Conservation (phyloP, 2,329 filamentous ascomycete species). For the Dothiorella sarmentorum region DNA sequence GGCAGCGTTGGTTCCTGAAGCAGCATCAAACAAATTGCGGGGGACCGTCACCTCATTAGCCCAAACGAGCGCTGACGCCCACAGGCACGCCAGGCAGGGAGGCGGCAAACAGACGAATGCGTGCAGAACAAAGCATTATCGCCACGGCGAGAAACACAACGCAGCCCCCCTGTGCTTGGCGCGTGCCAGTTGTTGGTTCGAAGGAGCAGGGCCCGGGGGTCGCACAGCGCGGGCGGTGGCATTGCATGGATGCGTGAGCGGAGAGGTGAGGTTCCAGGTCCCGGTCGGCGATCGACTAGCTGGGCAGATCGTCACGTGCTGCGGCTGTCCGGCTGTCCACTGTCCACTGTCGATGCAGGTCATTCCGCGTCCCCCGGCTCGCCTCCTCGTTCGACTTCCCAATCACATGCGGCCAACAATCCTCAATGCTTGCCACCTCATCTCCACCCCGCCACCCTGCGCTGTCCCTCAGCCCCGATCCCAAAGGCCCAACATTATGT, state of each 20-base stretch:
- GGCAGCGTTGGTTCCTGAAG: conserved; percentile 6
- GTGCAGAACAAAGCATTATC: conserved; percentile 1
- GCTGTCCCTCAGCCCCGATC: not conserved
- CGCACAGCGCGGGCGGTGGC: conserved; percentile 1
- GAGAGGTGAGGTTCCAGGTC: conserved; percentile 10
- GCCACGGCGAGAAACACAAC: conserved; percentile 6
- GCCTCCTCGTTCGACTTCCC: not conserved
- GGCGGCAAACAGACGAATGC: too few relatives aligned
- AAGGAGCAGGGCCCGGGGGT: too few relatives aligned
- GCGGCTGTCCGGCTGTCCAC: conserved; percentile 11
- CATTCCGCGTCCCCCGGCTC: conserved; percentile 3
- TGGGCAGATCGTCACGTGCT: conserved; percentile 8
- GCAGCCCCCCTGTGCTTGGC: not conserved
- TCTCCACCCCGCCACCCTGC: not conserved
- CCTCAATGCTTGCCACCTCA: not conserved
- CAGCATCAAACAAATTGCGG: not conserved
- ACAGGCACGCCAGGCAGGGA: too few relatives aligned
- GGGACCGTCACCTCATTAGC: conserved; percentile 11
- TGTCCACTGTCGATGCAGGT: not conserved
- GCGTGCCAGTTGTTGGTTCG: too few relatives aligned
- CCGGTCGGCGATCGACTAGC: not conserved
- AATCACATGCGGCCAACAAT: too few relatives aligned
- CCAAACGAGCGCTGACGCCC: not conserved
- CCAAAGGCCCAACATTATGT: not conserved
- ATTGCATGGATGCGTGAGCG: not conserved